Evolutionary conservation across 2,329 filamentous ascomycete genomes (phyloP).

Genomic region (Pestalotiopsis sp.): DNA sequence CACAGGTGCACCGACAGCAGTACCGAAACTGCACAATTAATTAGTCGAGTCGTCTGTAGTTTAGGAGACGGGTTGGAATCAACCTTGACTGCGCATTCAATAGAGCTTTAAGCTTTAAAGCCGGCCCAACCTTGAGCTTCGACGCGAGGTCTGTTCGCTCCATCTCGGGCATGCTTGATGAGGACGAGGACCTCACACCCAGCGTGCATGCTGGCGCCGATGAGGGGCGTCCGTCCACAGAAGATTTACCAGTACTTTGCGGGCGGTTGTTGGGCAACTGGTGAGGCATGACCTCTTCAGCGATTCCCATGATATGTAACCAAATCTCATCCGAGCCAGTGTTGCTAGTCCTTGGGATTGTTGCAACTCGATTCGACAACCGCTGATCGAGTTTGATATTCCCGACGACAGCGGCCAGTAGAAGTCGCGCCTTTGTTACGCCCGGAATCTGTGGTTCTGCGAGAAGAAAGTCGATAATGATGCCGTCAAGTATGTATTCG

Average conservation of each 20-base stretch:
- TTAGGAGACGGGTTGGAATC: neutral
- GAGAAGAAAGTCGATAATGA: conserved; percentile 28
- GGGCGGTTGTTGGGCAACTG: conserved; percentile 24
- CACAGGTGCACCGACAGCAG: conserved; percentile 29
- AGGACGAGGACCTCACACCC: neutral
- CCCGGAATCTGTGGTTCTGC: conserved; percentile 13
- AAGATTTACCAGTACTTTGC: neutral
- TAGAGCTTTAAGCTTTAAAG: neutral
- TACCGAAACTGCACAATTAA: conserved; percentile 26
- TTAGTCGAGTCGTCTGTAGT: neutral
- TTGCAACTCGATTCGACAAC: neutral
- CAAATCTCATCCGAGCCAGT: neutral
- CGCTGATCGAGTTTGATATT: conserved; percentile 27
- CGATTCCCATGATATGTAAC: neutral
- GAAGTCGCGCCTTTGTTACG: conserved; percentile 25
- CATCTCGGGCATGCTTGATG: neutral
- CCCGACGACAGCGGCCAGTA: conserved; percentile 30
- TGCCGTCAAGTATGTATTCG: conserved; percentile 30
- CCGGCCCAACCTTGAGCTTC: neutral
- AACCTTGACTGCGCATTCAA: conserved; percentile 5
- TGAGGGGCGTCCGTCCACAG: neutral
- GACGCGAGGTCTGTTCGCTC: neutral
- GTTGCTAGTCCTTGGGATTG: neutral
- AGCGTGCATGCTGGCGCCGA: neutral
- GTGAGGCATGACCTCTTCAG: conserved; percentile 25